Conservation (phyloP, 768 basidiomycete genomes). For the Coprinopsis strossmayeri region DNA sequence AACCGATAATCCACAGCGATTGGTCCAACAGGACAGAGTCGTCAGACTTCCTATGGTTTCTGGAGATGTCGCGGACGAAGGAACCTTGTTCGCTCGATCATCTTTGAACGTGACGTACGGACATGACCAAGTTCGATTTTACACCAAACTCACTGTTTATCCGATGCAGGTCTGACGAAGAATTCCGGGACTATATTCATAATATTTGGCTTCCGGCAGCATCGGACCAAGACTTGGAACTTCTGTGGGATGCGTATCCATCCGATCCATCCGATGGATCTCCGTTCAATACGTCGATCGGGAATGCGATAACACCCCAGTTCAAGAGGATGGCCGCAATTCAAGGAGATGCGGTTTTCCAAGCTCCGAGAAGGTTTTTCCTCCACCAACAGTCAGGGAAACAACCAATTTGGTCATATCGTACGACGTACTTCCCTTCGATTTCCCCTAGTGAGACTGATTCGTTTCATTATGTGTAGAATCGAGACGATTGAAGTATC, state of each 20-base stretch:
- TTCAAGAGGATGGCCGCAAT: conserved; percentile 47
- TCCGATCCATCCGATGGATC: conserved; percentile 34
- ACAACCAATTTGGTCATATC: conserved; percentile 39
- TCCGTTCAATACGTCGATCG: conserved; percentile 39
- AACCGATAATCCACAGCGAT: conserved; percentile 31
- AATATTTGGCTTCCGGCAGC: conserved; percentile 18
- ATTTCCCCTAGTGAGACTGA: conserved; percentile 4
- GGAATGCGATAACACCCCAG: conserved; percentile 37
- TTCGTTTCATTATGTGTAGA: conserved; percentile 20
- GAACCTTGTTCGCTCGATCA: conserved; percentile 40
- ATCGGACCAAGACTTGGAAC: conserved; percentile 13
- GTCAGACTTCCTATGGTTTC: conserved; percentile 43
- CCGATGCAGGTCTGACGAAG: conserved; percentile 17
- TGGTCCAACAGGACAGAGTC: conserved; percentile 36
- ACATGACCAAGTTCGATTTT: too few species aligned
- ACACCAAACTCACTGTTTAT: too few species aligned
- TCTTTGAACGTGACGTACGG: conserved; percentile 37
- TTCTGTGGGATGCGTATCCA: conserved; percentile 24
- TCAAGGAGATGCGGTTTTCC: conserved; percentile 44
- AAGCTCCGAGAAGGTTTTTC: conserved; percentile 45
- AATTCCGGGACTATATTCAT: conserved; percentile 16
- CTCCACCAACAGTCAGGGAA: conserved; percentile 30
- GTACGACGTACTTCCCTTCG: conserved; percentile 19
- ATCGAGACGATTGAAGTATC: conserved; percentile 32
- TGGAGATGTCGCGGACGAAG: conserved; percentile 50